These are phyloP conservation scores for Suillus lakei DNA, from an alignment of 768 basidiomycete species.

Conservation along the genomic window DNA sequence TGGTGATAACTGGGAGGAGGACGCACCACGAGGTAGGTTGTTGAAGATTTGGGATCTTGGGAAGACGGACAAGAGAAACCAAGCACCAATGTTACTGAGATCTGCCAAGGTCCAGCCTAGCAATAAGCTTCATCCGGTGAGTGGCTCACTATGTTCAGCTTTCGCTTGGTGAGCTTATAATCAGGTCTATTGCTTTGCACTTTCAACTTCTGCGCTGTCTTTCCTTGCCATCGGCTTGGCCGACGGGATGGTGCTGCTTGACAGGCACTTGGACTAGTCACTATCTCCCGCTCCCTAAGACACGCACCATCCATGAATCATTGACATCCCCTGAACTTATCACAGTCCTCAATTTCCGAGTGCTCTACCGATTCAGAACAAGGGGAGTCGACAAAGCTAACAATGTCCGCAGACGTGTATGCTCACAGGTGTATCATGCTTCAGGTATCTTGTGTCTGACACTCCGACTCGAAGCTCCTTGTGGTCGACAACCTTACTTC, in stretches of 20 bases:
- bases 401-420: conserved; percentile 37
- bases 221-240: conserved; percentile 94
- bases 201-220: conserved; percentile 75
- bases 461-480: background rate
- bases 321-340: conserved; percentile 88
- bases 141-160: conserved; percentile 15
- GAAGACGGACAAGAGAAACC: conserved; percentile 67
- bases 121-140: conserved; percentile 80
- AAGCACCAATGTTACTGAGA: conserved; percentile 66
- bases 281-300: conserved; percentile 85
- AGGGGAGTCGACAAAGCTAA: conserved; percentile 16
- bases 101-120: conserved; percentile 77
- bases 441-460: conserved; percentile 17
- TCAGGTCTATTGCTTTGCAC: conserved; percentile 78
- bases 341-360: conserved; percentile 90
- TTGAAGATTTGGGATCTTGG: conserved; percentile 91
- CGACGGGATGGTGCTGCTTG: conserved; percentile 91
- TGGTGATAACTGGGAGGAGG: conserved; percentile 94
- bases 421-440: conserved; percentile 45
- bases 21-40: conserved; percentile 63
- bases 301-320: conserved; percentile 82
- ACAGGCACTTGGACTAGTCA: conserved; percentile 91
- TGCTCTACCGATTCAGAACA: conserved; percentile 12
- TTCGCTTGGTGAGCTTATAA: conserved; percentile 6
- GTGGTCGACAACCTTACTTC: background rate